Conservation (phyloP, 1,284 basidiomycete genomes). For the Microbotryum silenes-acaulis region DNA sequence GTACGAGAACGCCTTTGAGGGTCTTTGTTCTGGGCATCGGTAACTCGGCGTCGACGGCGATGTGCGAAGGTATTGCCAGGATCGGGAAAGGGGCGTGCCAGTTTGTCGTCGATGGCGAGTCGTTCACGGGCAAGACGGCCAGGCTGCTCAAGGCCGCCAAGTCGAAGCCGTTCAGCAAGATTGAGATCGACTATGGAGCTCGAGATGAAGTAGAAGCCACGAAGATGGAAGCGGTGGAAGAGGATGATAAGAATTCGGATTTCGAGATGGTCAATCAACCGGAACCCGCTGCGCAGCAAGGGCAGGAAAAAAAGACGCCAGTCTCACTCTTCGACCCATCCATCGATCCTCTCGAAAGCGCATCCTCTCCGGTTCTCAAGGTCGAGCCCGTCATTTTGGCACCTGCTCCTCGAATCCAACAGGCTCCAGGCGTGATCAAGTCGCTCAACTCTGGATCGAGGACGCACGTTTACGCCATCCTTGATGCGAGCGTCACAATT, state of each 20-base stretch:
- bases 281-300: background rate
- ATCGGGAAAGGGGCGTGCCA: constrained; percentile 10
- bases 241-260: background rate
- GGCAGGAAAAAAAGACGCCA: background rate
- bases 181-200: constrained; percentile 3
- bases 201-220: background rate
- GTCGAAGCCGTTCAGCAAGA: constrained; percentile 7
- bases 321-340: constrained; percentile 12
- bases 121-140: constrained; percentile 15
- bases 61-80: constrained; percentile 22
- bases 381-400: background rate
- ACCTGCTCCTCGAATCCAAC: constrained; percentile 5
- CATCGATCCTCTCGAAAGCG: constrained; percentile 4
- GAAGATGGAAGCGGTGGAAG: background rate
- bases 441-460: constrained; percentile 10
- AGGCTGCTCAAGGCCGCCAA: constrained; percentile 16
- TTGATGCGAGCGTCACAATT: background rate
- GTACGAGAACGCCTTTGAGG: constrained; percentile 14
- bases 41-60: constrained; percentile 15
- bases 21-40: constrained; percentile 35
- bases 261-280: background rate
- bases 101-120: constrained; percentile 20
- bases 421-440: constrained; percentile 2
- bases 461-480: constrained; percentile 17
- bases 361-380: background rate